phyloP scores from a whole-genome alignment of 164 flowering plant species.

The Chloranthus sessilifolius region DNA sequence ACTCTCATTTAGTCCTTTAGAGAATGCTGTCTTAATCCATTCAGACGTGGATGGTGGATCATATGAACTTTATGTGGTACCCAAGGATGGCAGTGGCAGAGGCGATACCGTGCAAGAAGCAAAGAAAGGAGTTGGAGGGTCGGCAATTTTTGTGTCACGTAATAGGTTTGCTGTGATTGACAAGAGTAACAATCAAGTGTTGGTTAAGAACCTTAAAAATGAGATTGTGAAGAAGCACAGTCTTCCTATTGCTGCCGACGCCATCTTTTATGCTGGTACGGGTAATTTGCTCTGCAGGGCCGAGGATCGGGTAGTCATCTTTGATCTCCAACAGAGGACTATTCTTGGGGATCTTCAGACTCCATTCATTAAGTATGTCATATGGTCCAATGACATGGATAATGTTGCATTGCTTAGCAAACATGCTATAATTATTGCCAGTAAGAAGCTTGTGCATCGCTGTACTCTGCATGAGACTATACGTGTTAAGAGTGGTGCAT shows the following conservation, averaged over 20 bases:
- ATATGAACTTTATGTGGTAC: slow-evolving; percentile 39
- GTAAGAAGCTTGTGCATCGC: slow-evolving; percentile 38
- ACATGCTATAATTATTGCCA: slow-evolving; percentile 39
- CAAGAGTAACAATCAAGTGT: slow-evolving; percentile 40
- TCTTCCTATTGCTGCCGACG: slow-evolving; percentile 41
- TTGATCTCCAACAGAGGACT: slow-evolving; percentile 45
- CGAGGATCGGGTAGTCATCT: slow-evolving; percentile 42
- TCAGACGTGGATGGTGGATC: slow-evolving; percentile 49
- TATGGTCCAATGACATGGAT: slow-evolving; percentile 53
- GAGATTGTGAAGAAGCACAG: slow-evolving; percentile 42
- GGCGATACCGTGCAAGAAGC: slow-evolving; percentile 40
- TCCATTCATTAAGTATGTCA: slow-evolving; percentile 37
- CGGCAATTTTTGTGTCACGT: slow-evolving; percentile 45
- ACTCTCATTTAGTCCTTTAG: slow-evolving; percentile 47
- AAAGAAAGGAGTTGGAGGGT: slow-evolving; percentile 43
- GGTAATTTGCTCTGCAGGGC: slow-evolving; percentile 42
- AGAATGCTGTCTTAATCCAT: slow-evolving; percentile 39
- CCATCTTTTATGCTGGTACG: slow-evolving; percentile 47
- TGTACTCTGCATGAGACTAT: slow-evolving; percentile 53
- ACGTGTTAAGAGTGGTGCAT: slow-evolving; percentile 47
- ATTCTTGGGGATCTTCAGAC: slow-evolving; percentile 45
- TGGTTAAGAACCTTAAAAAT: slow-evolving; percentile 48
- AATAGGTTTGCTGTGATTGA: slow-evolving; percentile 55
- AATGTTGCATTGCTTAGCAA: slow-evolving; percentile 43
- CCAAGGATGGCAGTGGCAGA: slow-evolving; percentile 36